Conservation (phyloP, 441 rosid genomes). For the Melastoma candidum region DNA sequence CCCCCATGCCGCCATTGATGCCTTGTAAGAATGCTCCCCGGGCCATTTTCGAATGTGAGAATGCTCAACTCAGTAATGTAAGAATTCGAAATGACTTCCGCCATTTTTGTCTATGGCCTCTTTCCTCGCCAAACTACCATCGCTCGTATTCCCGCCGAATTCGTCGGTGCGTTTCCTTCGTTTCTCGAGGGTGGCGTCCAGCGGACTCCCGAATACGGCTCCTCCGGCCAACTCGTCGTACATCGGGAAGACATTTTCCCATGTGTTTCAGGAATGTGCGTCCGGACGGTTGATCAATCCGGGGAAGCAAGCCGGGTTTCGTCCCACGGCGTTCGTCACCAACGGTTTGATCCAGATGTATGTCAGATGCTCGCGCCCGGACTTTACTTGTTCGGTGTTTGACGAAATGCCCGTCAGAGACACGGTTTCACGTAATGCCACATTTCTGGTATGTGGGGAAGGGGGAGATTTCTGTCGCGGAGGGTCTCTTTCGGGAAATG, state of each 20-base stretch:
- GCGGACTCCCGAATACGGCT: no score
- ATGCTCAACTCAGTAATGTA: no score
- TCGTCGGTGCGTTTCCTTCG: slow-evolving; percentile 1
- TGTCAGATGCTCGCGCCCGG: slow-evolving; percentile 31
- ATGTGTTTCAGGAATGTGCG: slow-evolving; percentile 57
- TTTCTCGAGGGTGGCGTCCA: slow-evolving; percentile 26
- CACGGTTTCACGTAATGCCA: slow-evolving; percentile 61
- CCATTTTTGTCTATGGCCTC: no score
- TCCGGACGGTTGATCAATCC: slow-evolving; percentile 24
- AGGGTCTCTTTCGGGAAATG: slow-evolving; percentile 35
- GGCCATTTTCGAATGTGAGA: no score
- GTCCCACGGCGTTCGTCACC: slow-evolving; percentile 48
- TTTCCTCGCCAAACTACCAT: no score
- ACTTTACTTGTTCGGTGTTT: slow-evolving; percentile 43
- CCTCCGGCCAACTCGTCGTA: slow-evolving; percentile 5
- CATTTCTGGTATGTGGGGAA: slow-evolving; percentile 42
- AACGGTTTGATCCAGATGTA: slow-evolving; percentile 65
- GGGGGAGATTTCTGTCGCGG: slow-evolving; percentile 45
- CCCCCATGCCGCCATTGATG: no score
- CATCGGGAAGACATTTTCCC: slow-evolving; percentile 44
- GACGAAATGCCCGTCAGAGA: slow-evolving; percentile 53
- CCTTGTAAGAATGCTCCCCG: no score
- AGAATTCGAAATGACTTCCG: no score
- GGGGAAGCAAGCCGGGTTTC: slow-evolving; percentile 73
- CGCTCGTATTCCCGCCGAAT: no score